Percentiles rank a stretch among this genome's conserved stretches.
These are phyloP conservation scores for Speleostelium caveatum DNA, from an alignment of 78 protist genomes.

Conservation along the genomic window DNA sequence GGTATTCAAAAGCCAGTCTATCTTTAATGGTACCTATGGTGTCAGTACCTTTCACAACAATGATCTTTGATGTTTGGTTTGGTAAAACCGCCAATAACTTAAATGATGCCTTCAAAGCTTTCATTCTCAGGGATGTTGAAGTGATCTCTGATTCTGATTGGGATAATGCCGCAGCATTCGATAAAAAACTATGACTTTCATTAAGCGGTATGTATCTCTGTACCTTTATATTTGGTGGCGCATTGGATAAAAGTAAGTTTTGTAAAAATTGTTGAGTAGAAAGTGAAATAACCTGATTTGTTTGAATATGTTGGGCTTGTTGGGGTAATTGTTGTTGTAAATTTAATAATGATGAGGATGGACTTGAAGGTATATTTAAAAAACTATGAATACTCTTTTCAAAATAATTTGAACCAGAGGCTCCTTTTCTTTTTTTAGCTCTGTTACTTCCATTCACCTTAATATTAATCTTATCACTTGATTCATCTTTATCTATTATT, in stretches of 20 bases:
- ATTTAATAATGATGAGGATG: too few species aligned
- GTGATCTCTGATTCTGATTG: too few species aligned
- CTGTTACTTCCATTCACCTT: background rate
- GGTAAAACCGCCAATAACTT: slow-evolving; percentile 26
- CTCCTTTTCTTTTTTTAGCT: background rate
- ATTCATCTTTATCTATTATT: background rate
- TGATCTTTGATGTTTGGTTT: slow-evolving; percentile 31
- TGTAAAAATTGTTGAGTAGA: slow-evolving; percentile 14
- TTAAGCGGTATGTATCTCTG: too few species aligned
- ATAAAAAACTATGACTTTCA: too few species aligned
- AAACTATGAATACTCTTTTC: slow-evolving; percentile 30
- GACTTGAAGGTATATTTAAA: slow-evolving; percentile 38
- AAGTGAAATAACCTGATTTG: background rate
- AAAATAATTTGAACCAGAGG: background rate
- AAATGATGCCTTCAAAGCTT: slow-evolving; percentile 39
- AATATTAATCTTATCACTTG: too few species aligned
- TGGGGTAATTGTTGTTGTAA: too few species aligned
- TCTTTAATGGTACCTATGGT: slow-evolving; percentile 40
- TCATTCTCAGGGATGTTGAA: slow-evolving; percentile 30
- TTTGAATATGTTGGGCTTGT: background rate
- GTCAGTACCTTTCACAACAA: slow-evolving; percentile 26
- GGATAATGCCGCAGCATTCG: too few species aligned
- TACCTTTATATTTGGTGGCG: background rate
- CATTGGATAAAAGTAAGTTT: background rate
- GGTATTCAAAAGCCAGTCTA: slow-evolving; percentile 6